Evolutionary conservation across 1,139 yeast genomes (phyloP).

Genomic region (Kazachstania sp.): DNA sequence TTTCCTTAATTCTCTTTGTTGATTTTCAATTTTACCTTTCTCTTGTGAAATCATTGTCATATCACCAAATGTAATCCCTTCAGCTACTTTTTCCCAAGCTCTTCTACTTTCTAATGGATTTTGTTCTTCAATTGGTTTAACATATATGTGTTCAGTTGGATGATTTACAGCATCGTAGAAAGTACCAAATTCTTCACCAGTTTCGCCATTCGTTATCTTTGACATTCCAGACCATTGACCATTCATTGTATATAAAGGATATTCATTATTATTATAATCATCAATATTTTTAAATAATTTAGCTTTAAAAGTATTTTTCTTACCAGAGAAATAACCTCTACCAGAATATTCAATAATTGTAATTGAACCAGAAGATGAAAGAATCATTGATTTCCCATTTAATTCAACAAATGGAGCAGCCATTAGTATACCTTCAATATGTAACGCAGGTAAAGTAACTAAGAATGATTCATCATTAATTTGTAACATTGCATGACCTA

Average conservation of each 20-base stretch:
- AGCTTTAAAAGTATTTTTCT: constrained; percentile 86
- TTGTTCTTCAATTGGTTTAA: constrained; percentile 74
- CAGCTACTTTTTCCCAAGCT: constrained; percentile 84
- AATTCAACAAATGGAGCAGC: constrained; percentile 88
- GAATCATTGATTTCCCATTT: constrained; percentile 78
- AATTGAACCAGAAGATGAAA: constrained; percentile 67
- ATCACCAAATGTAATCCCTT: constrained; percentile 68
- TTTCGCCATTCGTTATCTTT: constrained; percentile 31
- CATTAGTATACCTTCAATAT: constrained; percentile 82
- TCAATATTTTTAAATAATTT: constrained; percentile 52
- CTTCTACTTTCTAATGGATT: constrained; percentile 67
- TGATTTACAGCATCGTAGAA: constrained; percentile 63
- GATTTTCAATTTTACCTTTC: constrained; percentile 70
- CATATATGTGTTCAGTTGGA: constrained; percentile 47
- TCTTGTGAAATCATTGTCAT: constrained; percentile 64
- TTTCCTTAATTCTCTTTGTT: constrained; percentile 73
- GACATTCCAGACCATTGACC: constrained; percentile 94
- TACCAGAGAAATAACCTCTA: constrained; percentile 93
- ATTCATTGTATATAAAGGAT: constrained; percentile 63
- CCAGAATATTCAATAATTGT: constrained; percentile 78
- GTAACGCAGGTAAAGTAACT: constrained; percentile 87
- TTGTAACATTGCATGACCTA: constrained; percentile 76
- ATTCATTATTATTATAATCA: constrained; percentile 42
- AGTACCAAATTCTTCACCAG: constrained; percentile 32
- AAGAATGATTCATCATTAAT: constrained; percentile 62